A percentile compares a stretch with the other conserved stretches of the same genome.
These are phyloP conservation scores for Helianthus annuus DNA, from an alignment of 129 eudicot genomes.

Conservation along the genomic window HanXRQr2.0-SUNRISE NC_035435.2:104868380-104868879, in stretches of 20 bases:
- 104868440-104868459: slow-evolving; percentile 77
- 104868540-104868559: slow-evolving; percentile 29
- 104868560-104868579: slow-evolving; percentile 8
- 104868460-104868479: slow-evolving; percentile 78
- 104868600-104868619: neutral
- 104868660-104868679: slow-evolving; percentile 68
- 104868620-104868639: slow-evolving; percentile 52
- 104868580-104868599: slow-evolving; percentile 15
- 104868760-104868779: slow-evolving; percentile 68
- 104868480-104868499: slow-evolving; percentile 59
- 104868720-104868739: no score
- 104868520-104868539: slow-evolving; percentile 72
- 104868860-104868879: neutral
- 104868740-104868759: neutral
- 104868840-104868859: slow-evolving; percentile 47
- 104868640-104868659: slow-evolving; percentile 99
- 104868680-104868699: slow-evolving; percentile 56
- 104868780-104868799: slow-evolving; percentile 87
- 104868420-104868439: slow-evolving; percentile 87
- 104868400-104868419: slow-evolving; percentile 93
- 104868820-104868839: slow-evolving; percentile 74
- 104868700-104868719: slow-evolving; percentile 15
- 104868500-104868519: slow-evolving; percentile 37
- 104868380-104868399: slow-evolving; percentile 49
- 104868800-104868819: slow-evolving; percentile 80